Evolutionary conservation across 2,329 filamentous ascomycete species (phyloP).

Genomic region (Periglandula ipomoeae): DNA sequence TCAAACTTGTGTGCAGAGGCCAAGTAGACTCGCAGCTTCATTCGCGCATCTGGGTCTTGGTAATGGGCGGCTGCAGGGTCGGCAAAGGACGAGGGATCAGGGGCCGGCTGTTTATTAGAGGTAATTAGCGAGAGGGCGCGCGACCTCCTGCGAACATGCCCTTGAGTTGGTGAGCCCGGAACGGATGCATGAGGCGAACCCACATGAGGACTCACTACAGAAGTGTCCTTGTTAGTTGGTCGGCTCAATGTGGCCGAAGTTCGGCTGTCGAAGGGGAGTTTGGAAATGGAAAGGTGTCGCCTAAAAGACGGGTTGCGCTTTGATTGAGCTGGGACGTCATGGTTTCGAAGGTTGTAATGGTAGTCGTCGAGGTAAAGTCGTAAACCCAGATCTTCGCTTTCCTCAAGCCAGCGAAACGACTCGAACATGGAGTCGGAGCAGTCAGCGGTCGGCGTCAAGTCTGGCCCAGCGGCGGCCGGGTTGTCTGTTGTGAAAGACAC

Average conservation of each 20-base stretch:
- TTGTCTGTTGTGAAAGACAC: constrained; percentile 14
- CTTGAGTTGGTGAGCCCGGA: constrained; percentile 13
- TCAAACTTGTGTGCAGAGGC: constrained; percentile 92
- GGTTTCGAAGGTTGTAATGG: constrained; percentile 48
- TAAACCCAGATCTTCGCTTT: constrained; percentile 61
- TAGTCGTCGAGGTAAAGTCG: constrained; percentile 61
- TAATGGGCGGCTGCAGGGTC: constrained; percentile 75
- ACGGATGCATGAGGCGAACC: constrained; percentile 14
- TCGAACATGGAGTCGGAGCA: constrained; percentile 51
- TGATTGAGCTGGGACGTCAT: constrained; percentile 33
- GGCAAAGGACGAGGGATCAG: constrained; percentile 28
- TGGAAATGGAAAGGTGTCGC: constrained; percentile 62
- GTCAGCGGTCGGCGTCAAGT: constrained; percentile 16
- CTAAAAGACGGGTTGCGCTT: constrained; percentile 54
- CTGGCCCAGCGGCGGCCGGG: constrained; percentile 7
- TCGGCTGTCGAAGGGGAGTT: constrained; percentile 49
- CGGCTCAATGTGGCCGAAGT: constrained; percentile 40
- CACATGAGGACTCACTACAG: constrained; percentile 18
- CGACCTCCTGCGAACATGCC: constrained; percentile 42
- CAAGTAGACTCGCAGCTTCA: constrained; percentile 78
- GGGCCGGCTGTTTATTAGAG: constrained; percentile 29
- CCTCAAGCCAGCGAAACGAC: constrained; percentile 65
- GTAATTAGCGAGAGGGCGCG: constrained; percentile 45
- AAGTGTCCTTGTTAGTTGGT: constrained; percentile 34
- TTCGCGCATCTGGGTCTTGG: constrained; percentile 77